Evolutionary conservation across 768 basidiomycete genomes (phyloP).

Genomic region (Rubroboletus satanas): DNA sequence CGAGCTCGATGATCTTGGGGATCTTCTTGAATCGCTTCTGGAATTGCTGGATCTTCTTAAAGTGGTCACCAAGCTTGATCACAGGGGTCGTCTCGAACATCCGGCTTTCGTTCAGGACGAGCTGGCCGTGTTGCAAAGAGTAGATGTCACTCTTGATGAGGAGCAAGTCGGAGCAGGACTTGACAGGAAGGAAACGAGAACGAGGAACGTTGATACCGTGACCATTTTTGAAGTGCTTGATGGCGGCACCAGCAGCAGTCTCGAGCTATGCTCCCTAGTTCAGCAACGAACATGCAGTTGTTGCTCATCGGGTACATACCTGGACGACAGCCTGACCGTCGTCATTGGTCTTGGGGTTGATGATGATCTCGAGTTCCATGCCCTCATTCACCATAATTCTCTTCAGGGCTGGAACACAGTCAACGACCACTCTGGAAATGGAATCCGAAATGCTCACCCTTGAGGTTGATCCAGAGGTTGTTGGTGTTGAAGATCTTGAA

Average conservation of each 20-base stretch:
- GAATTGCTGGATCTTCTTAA: constrained; percentile 71
- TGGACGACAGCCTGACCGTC: constrained; percentile 70
- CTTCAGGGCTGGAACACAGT: constrained; percentile 53
- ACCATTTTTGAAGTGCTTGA: constrained; percentile 65
- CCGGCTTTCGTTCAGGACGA: constrained; percentile 55
- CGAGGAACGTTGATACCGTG: constrained; percentile 75
- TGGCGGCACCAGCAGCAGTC: constrained; percentile 72
- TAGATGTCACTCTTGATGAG: constrained; percentile 70
- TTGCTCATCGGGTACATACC: constrained; percentile 24
- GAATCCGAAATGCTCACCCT: constrained; percentile 28
- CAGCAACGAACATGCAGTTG: background rate
- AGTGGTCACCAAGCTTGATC: constrained; percentile 73
- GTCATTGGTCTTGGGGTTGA: constrained; percentile 67
- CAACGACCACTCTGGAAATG: background rate
- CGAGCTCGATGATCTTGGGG: constrained; percentile 67
- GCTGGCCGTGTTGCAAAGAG: constrained; percentile 62
- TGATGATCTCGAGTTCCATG: constrained; percentile 78
- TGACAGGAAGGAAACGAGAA: constrained; percentile 65
- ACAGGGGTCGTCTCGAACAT: constrained; percentile 66
- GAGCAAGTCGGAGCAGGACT: constrained; percentile 59
- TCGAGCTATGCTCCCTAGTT: constrained; percentile 45
- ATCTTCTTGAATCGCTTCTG: constrained; percentile 76
- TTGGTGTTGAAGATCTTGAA: constrained; percentile 83
- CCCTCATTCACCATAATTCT: constrained; percentile 63
- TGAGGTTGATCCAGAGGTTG: constrained; percentile 57